phyloP scores from a whole-genome alignment of 768 basidiomycete species.

The Trametes cubensis region DNA sequence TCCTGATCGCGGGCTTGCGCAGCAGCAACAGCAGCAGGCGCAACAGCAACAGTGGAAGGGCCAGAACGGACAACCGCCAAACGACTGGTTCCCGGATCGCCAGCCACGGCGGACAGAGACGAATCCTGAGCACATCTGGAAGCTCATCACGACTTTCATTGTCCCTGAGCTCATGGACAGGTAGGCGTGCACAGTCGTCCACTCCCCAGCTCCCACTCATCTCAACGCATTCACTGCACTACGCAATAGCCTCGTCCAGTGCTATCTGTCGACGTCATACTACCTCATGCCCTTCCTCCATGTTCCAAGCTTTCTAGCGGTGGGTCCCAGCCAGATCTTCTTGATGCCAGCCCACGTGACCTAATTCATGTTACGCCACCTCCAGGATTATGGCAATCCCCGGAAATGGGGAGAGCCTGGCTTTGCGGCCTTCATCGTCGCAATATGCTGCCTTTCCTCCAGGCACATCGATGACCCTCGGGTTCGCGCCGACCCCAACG shows the following conservation, averaged over 20 bases:
- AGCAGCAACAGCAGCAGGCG: constrained; percentile 8
- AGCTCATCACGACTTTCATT: constrained; percentile 82
- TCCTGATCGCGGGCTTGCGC: constrained; percentile 32
- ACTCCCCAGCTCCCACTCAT: constrained; percentile 19
- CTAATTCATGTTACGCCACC: not conserved
- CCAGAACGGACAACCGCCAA: constrained; percentile 24
- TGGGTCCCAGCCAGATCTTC: constrained; percentile 36
- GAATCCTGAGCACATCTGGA: constrained; percentile 88
- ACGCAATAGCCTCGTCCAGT: constrained; percentile 67
- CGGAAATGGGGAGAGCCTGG: constrained; percentile 96
- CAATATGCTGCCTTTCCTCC: constrained; percentile 88
- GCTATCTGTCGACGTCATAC: constrained; percentile 90
- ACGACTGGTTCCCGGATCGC: constrained; percentile 84
- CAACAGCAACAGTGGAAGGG: constrained; percentile 20
- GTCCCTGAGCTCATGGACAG: constrained; percentile 92
- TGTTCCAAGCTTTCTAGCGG: constrained; percentile 83
- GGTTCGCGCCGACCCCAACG: constrained; percentile 78
- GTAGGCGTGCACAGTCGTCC: constrained; percentile 44
- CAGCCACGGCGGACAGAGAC: constrained; percentile 72
- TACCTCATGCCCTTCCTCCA: constrained; percentile 92
- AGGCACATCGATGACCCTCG: constrained; percentile 92
- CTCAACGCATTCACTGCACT: constrained; percentile 22
- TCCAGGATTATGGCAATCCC: constrained; percentile 89
- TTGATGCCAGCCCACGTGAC: constrained; percentile 10
- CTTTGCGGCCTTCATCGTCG: constrained; percentile 92